Evolutionary conservation across 2,329 filamentous ascomycete species (phyloP).

Genomic region (Pseudocercospora fijiensis): DNA sequence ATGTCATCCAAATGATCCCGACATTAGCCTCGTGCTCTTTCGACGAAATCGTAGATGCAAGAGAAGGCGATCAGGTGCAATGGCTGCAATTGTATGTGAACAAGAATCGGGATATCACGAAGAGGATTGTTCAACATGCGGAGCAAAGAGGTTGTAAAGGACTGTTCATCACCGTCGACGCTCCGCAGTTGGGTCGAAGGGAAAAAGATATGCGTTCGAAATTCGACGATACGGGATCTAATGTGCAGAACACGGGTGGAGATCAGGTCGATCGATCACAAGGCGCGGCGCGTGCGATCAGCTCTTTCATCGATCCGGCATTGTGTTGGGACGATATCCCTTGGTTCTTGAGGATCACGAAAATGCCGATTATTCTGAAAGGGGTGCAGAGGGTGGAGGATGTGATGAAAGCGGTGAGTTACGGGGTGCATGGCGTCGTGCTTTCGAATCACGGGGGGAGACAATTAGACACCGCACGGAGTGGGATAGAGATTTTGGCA

Average conservation of each 20-base stretch:
- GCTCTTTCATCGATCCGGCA: conserved; percentile 92
- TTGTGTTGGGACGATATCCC: conserved; percentile 83
- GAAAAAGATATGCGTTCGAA: conserved; percentile 98
- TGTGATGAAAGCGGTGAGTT: conserved; percentile 72
- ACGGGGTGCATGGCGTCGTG: conserved; percentile 81
- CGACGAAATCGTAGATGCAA: conserved; percentile 92
- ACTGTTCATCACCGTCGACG: conserved; percentile 97
- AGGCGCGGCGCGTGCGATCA: conserved; percentile 91
- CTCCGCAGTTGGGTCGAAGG: conserved; percentile 86
- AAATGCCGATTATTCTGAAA: conserved; percentile 94
- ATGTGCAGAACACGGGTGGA: conserved; percentile 69
- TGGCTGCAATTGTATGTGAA: conserved; percentile 91
- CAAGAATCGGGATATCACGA: conserved; percentile 87
- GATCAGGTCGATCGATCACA: conserved; percentile 79
- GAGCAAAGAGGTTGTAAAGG: conserved; percentile 90
- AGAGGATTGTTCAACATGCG: conserved; percentile 85
- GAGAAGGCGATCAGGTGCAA: conserved; percentile 75
- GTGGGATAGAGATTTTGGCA: conserved; percentile 83
- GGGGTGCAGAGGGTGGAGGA: conserved; percentile 96
- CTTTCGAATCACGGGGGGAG: conserved; percentile 94
- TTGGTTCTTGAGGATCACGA: conserved; percentile 78
- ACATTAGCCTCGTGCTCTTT: conserved; percentile 96
- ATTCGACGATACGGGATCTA: conserved; percentile 68
- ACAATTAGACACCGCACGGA: conserved; percentile 88
- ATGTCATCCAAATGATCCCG: conserved; percentile 97